Evolutionary conservation across 176 grass and related monocot genomes (phyloP).

Genomic region (Hsuehochloa calcarea): DNA sequence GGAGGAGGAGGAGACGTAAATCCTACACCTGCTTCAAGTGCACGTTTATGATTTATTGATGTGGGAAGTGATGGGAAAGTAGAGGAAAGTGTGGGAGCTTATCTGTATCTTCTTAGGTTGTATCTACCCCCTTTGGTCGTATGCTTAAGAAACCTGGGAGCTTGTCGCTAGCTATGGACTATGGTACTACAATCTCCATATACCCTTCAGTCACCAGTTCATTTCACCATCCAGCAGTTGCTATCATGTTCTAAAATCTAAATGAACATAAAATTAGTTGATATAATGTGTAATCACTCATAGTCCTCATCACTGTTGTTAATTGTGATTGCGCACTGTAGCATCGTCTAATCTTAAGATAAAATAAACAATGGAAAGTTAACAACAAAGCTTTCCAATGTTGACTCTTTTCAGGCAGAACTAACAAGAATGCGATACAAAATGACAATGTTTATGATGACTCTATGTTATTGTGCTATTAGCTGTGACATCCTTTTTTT

Average conservation of each 20-base stretch:
- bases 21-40: too few relatives aligned
- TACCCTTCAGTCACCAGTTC: slow-evolving; percentile 15
- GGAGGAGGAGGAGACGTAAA: too few relatives aligned
- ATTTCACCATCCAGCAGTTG: slow-evolving; percentile 12
- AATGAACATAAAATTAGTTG: slow-evolving; percentile 1
- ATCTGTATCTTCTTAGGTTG: slow-evolving; percentile 41
- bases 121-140: slow-evolving; percentile 36
- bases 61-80: too few relatives aligned
- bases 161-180: slow-evolving; percentile 25
- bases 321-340: too few relatives aligned
- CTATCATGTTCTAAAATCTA: not conserved
- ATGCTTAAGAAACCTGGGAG: slow-evolving; percentile 25
- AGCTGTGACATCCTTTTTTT: not conserved
- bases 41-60: too few relatives aligned
- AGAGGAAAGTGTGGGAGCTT: not conserved
- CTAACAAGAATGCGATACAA: not conserved
- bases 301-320: too few relatives aligned
- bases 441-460: slow-evolving; percentile 8
- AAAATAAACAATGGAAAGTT: too few relatives aligned
- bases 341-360: too few relatives aligned
- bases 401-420: too few relatives aligned
- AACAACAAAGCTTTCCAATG: too few relatives aligned
- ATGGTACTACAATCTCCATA: not conserved
- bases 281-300: not conserved
- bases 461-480: not conserved